These are phyloP conservation scores for Verbascum thapsus DNA, from an alignment of 257 asterid species.

Conservation along the genomic window DNA sequence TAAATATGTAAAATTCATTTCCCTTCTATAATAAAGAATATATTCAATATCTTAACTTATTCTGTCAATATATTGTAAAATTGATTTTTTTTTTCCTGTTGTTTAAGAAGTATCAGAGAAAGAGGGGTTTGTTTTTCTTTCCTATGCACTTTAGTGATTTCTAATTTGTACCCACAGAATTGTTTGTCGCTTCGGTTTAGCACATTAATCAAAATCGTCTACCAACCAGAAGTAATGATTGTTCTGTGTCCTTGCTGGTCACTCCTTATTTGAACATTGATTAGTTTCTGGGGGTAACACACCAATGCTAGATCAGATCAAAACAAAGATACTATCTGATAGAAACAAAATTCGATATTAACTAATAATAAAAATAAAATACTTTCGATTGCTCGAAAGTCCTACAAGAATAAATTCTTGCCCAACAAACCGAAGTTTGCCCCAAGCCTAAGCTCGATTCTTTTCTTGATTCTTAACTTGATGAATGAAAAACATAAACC, in stretches of 20 bases:
- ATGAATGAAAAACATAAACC: too few relatives aligned
- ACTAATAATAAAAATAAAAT: too few relatives aligned
- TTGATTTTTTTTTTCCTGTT: background rate
- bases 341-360: too few relatives aligned
- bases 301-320: too few relatives aligned
- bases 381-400: too few relatives aligned
- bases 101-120: conserved; percentile 2
- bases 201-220: background rate
- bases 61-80: conserved; percentile 8
- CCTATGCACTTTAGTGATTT: background rate
- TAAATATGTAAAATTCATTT: conserved; percentile 16
- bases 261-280: too few relatives aligned
- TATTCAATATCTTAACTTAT: background rate
- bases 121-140: conserved; percentile 2
- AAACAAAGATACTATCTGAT: too few relatives aligned
- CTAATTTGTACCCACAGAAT: conserved; percentile 5
- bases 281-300: too few relatives aligned
- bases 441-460: too few relatives aligned
- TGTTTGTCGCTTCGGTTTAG: conserved; percentile 4
- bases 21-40: background rate
- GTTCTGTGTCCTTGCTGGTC: background rate
- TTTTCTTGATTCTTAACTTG: too few relatives aligned
- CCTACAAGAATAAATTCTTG: too few relatives aligned
- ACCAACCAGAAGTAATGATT: background rate
- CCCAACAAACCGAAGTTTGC: too few relatives aligned